Conservation (phyloP, 2,329 filamentous ascomycete genomes). For the Colletotrichum filicis region DNA sequence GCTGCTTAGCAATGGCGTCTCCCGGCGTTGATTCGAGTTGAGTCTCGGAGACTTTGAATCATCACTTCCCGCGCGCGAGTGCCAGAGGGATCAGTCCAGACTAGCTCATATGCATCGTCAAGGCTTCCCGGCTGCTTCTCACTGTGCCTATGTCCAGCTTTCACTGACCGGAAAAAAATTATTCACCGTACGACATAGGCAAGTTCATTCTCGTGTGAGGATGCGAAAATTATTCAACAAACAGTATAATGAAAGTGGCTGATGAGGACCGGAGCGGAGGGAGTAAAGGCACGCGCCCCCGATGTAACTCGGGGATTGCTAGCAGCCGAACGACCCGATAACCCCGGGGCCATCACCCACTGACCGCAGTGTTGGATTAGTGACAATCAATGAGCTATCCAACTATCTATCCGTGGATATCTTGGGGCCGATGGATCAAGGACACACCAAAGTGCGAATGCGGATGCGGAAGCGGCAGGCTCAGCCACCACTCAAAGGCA, state of each 20-base stretch:
- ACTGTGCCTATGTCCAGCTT: not conserved
- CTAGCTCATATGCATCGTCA: not conserved
- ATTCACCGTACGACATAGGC: not conserved
- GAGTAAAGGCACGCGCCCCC: not conserved
- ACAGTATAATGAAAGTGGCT: not conserved
- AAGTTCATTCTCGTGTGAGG: not conserved
- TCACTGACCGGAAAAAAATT: not conserved
- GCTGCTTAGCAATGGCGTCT: not conserved
- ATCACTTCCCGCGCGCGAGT: not conserved
- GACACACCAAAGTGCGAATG: constrained; percentile 21
- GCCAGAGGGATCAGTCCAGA: not conserved
- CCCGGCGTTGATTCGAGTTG: not conserved
- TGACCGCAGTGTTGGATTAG: constrained; percentile 3
- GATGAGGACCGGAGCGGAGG: not conserved
- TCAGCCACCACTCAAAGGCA: constrained; percentile 20
- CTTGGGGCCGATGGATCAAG: not conserved
- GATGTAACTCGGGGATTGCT: constrained; percentile 13
- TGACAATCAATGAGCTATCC: not conserved
- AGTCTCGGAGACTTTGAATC: not conserved
- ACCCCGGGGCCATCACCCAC: constrained; percentile 15
- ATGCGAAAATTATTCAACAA: not conserved
- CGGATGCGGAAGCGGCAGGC: constrained; percentile 25
- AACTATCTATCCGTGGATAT: not conserved
- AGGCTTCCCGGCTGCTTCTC: not conserved
- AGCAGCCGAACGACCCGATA: constrained; percentile 28